phyloP scores from a whole-genome alignment of 2,329 filamentous ascomycete genomes.

The Alternaria arbusti region DNA sequence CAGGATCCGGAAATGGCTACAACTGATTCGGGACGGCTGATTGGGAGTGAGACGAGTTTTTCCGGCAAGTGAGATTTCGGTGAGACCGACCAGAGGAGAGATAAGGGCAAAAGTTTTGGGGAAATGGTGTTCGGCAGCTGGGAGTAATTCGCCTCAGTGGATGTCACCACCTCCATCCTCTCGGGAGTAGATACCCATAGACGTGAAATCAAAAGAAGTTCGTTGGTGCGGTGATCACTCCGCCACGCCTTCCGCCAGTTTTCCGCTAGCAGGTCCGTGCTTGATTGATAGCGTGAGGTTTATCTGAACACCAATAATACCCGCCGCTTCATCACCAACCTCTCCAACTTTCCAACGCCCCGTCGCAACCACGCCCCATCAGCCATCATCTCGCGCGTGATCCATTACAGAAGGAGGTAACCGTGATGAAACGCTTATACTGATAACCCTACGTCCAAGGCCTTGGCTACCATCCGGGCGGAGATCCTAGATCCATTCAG shows the following conservation, averaged over 20 bases:
- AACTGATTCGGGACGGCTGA: neutral
- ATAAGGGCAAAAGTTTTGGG: neutral
- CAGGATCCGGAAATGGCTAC: neutral
- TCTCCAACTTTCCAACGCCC: neutral
- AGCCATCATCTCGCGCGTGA: constrained; percentile 5
- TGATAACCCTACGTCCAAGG: constrained; percentile 16
- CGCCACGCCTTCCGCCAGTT: neutral
- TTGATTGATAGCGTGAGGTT: neutral
- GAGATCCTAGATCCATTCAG: neutral
- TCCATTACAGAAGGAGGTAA: constrained; percentile 17
- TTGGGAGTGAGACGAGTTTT: neutral
- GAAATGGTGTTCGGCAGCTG: neutral
- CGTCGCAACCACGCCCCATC: constrained; percentile 6
- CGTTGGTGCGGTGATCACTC: neutral
- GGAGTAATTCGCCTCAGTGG: neutral
- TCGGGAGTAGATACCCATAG: neutral
- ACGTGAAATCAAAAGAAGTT: neutral
- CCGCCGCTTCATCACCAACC: neutral
- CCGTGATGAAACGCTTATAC: constrained; percentile 23
- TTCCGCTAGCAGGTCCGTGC: neutral
- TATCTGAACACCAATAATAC: neutral
- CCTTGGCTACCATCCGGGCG: constrained; percentile 22
- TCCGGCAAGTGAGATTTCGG: neutral
- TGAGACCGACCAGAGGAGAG: neutral
- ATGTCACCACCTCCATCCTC: neutral